Percentiles rank a stretch among this genome's conserved stretches.
These are phyloP conservation scores for Diaporthe citrichinensis DNA, from an alignment of 2,329 filamentous ascomycete species.

Conservation along the genomic window DNA sequence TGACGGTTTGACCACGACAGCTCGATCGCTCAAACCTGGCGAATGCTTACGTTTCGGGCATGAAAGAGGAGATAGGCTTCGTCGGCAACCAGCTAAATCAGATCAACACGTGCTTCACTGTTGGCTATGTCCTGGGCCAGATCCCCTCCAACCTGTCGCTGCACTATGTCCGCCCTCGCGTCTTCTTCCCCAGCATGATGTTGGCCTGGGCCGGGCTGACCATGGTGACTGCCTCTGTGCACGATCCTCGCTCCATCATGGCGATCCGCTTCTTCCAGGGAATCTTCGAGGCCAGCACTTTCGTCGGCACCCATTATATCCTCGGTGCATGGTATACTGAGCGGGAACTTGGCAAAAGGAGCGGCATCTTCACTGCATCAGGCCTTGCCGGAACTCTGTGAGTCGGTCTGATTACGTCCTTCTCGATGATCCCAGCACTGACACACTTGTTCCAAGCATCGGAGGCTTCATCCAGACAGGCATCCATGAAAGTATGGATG, in stretches of 20 bases:
- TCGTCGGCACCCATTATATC: constrained; percentile 71
- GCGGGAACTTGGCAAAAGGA: constrained; percentile 73
- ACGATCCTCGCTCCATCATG: constrained; percentile 69
- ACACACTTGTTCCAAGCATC: constrained; percentile 47
- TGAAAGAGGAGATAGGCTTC: constrained; percentile 65
- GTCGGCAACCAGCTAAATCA: constrained; percentile 64
- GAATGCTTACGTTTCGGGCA: constrained; percentile 69
- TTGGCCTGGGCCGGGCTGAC: constrained; percentile 74
- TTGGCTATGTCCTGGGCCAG: constrained; percentile 64
- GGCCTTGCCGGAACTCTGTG: constrained; percentile 73
- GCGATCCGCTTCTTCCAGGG: constrained; percentile 71
- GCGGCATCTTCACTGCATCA: constrained; percentile 72
- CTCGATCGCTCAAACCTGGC: constrained; percentile 66
- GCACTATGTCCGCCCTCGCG: constrained; percentile 73
- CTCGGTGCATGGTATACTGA: constrained; percentile 74
- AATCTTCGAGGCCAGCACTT: constrained; percentile 69
- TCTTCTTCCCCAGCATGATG: constrained; percentile 76
- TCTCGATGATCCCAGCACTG: neutral
- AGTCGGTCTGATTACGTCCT: neutral
- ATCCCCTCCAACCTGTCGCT: constrained; percentile 73
- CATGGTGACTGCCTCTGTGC: constrained; percentile 69
- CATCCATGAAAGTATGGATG: constrained; percentile 60
- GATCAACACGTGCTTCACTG: constrained; percentile 66
- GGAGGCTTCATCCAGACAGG: constrained; percentile 74
- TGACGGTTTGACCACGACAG: constrained; percentile 43